phyloP scores from a whole-genome alignment of 1,139 yeast genomes.

The Taphrina deformans region DNA sequence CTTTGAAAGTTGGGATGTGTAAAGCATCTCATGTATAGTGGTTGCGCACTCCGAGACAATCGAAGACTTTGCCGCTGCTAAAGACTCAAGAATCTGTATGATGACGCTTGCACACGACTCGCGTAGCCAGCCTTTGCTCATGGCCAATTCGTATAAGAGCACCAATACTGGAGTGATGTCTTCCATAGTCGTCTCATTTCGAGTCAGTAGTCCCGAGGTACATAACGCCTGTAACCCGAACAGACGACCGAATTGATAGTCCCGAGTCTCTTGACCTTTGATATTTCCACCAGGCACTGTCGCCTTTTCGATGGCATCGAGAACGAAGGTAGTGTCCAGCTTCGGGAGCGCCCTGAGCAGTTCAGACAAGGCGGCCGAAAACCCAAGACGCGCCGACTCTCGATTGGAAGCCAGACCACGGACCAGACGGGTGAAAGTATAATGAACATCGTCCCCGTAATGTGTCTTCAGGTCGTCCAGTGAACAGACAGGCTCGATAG shows the following conservation, averaged over 20 bases:
- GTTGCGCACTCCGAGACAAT: slow-evolving; percentile 6
- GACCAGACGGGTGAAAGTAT: slow-evolving; percentile 73
- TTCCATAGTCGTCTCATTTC: slow-evolving; percentile 42
- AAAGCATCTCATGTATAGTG: slow-evolving; percentile 22
- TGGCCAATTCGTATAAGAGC: slow-evolving; percentile 59
- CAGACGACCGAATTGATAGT: slow-evolving; percentile 74
- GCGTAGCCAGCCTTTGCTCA: slow-evolving; percentile 76
- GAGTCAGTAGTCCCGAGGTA: slow-evolving; percentile 56
- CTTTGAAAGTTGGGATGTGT: slow-evolving; percentile 49
- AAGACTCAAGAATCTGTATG: slow-evolving; percentile 53
- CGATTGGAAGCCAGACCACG: slow-evolving; percentile 80
- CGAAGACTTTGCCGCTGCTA: slow-evolving; percentile 38
- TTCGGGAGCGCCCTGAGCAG: slow-evolving; percentile 43
- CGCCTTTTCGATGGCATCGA: slow-evolving; percentile 51
- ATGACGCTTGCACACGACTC: slow-evolving; percentile 77
- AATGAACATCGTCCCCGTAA: slow-evolving; percentile 64
- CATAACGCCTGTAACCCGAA: slow-evolving; percentile 80
- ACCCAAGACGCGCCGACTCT: slow-evolving; percentile 83
- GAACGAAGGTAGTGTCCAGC: slow-evolving; percentile 44
- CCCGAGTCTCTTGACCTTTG: slow-evolving; percentile 60
- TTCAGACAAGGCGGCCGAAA: slow-evolving; percentile 84
- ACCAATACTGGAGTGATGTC: slow-evolving; percentile 50
- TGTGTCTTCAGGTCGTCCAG: slow-evolving; percentile 13
- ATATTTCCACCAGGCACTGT: slow-evolving; percentile 42
- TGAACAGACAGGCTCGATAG: not conserved